These are phyloP conservation scores for Alloascoidea africana DNA, from an alignment of 805 yeast species.

Conservation along the genomic window DNA sequence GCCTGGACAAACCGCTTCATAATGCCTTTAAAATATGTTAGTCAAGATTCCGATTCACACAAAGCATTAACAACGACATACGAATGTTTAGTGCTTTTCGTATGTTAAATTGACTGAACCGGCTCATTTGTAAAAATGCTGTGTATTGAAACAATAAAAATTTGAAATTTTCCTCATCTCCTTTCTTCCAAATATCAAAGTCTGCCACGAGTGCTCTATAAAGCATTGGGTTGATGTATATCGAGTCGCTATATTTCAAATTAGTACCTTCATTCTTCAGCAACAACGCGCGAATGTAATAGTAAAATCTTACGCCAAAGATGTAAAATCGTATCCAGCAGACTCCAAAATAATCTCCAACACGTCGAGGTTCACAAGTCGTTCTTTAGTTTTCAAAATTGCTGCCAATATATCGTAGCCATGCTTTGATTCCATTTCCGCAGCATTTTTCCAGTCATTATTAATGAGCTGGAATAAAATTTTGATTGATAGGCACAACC, in stretches of 20 bases:
- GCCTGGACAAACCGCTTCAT: conserved; percentile 32
- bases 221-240: conserved; percentile 37
- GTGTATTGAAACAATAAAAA: conserved; percentile 43
- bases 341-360: conserved; percentile 32
- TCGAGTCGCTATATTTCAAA: no score
- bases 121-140: conserved; percentile 22
- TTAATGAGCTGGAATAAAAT: conserved; percentile 27
- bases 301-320: no score
- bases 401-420: conserved; percentile 49
- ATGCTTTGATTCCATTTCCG: conserved; percentile 41
- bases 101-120: neutral
- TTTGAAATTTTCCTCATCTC: conserved; percentile 28
- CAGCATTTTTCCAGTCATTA: conserved; percentile 32
- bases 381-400: conserved; percentile 31
- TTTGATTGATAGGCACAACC: conserved; percentile 20
- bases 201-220: conserved; percentile 48
- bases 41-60: conserved; percentile 13
- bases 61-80: conserved; percentile 19
- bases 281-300: no score
- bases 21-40: conserved; percentile 10
- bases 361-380: conserved; percentile 20
- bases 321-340: conserved; percentile 37
- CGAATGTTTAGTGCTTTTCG: no score
- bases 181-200: conserved; percentile 39
- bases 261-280: no score